Conservation (phyloP, 169 alveolate species). For the Plasmodium gonderi region DNA sequence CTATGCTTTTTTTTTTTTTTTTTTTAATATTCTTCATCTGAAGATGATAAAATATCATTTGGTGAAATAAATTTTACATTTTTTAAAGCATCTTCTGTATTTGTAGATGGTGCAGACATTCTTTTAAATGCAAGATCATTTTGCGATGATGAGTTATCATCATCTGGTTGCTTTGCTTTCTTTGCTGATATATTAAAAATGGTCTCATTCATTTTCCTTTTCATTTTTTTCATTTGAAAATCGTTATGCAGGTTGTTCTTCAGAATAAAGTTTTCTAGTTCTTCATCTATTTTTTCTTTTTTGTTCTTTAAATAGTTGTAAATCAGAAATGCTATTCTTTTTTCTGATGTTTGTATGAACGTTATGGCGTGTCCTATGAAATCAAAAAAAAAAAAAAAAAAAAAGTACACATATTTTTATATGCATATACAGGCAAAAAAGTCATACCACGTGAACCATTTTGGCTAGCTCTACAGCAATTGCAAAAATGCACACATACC, state of each 20-base stretch:
- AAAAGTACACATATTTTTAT: background rate
- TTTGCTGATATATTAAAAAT: slow-evolving; percentile 21
- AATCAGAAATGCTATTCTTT: slow-evolving; percentile 68
- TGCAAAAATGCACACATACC: slow-evolving; percentile 2
- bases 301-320: slow-evolving; percentile 33
- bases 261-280: slow-evolving; percentile 34
- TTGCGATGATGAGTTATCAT: background rate
- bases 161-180: background rate
- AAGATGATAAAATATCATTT: slow-evolving; percentile 65
- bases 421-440: background rate
- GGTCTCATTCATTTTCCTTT: slow-evolving; percentile 61
- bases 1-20: background rate
- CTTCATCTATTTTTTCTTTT: slow-evolving; percentile 40
- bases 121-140: slow-evolving; percentile 9
- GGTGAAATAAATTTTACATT: slow-evolving; percentile 35
- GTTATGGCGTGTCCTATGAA: slow-evolving; percentile 56
- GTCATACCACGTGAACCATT: background rate
- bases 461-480: background rate
- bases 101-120: background rate
- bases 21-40: slow-evolving; percentile 39
- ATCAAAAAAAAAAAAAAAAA: slow-evolving; percentile 16
- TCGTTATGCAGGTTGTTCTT: slow-evolving; percentile 36
- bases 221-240: slow-evolving; percentile 11
- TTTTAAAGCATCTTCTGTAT: background rate
- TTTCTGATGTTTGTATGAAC: slow-evolving; percentile 53